Base-by-base conservation (phyloP, 768 basidiomycete genomes). In the Psilocybe cyanescens region DNA sequence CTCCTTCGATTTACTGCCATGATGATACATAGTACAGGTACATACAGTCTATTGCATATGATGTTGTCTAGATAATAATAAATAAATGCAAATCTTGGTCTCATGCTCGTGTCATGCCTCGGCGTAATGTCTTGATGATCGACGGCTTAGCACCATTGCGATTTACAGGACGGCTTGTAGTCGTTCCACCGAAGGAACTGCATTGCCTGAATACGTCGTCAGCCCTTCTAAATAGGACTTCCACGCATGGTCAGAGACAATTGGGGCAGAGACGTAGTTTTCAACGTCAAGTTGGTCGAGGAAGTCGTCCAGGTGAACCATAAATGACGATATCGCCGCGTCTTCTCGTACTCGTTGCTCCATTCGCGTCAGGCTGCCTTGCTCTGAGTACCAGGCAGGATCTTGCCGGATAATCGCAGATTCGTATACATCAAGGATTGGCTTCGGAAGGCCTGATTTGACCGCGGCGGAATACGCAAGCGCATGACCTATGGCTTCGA, bases 401-500 rank as follows among this genome's bases (percentile, higher is more conserved):
- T 87, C 85, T 62, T 79, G 79, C 58, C 81, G 76, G 55, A 87
- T 79, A 39, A 81, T 78, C 4, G 79, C 77, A 56, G 78, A 80
- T 66, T 83, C 84, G 68, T 85, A 89, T 7, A 88, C 68, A 57
- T 86, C 84, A 33, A 88, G 73, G 30, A 89, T 76, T 16, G 78
- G 76, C 64, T 76, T 72, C 2, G 82, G 81, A 30, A 87, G 67
- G 3, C 75, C 76, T 11, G 75, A 74, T 35, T 74, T 72, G 47
- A 80, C 59, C 16, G 80, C 86, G 16, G 83, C 82, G 5, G 85
- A 82, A 67, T 87, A 87, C 2, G 87, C 84, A 45, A 86, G 74
- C 14, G 86, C 82, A 67, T 88, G 85, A 3, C 88, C 87, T 45
- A 89, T 83, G n/a, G 87, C 82, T 73, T 86, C 82, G 55, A 89